These are phyloP conservation scores for Dacryopinax primogenitus DNA, from an alignment of 768 basidiomycete genomes.

Conservation along the genomic window DNA sequence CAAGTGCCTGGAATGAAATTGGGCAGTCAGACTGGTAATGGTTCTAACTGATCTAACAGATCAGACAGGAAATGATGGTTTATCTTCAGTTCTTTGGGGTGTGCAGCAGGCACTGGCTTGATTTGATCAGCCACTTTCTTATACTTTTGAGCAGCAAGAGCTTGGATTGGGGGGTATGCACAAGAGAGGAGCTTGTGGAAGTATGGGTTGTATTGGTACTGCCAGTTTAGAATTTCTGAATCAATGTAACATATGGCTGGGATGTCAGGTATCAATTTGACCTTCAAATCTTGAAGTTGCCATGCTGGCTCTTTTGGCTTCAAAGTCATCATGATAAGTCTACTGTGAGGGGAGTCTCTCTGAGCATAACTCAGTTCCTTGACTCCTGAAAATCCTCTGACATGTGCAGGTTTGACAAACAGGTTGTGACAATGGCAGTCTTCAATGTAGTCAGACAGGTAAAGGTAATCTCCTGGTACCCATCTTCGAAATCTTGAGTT, in stretches of 20 bases:
- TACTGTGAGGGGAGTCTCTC: background rate
- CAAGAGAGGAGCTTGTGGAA: too few relatives aligned
- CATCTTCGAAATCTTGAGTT: background rate
- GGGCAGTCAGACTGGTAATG: constrained; percentile 11
- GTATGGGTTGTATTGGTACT: background rate
- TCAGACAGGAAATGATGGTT: constrained; percentile 23
- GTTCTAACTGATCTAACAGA: constrained; percentile 21
- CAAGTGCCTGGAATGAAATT: constrained; percentile 9
- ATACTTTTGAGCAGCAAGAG: constrained; percentile 20
- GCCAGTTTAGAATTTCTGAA: background rate
- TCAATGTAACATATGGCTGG: background rate
- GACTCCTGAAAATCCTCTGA: background rate
- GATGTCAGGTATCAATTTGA: background rate
- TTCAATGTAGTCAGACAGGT: background rate
- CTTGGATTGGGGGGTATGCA: too few relatives aligned
- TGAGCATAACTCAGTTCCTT: background rate
- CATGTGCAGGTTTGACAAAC: background rate
- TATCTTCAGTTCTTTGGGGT: constrained; percentile 24
- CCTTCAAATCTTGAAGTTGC: background rate
- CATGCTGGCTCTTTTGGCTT: background rate
- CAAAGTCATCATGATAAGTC: background rate
- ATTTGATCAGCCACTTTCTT: constrained; percentile 26
- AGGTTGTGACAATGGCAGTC: background rate
- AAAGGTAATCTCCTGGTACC: background rate
- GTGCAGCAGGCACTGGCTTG: constrained; percentile 18